These are phyloP conservation scores for Dendrobium huoshanense DNA, from an alignment of 106 monocot species.

Conservation along the genomic window DNA sequence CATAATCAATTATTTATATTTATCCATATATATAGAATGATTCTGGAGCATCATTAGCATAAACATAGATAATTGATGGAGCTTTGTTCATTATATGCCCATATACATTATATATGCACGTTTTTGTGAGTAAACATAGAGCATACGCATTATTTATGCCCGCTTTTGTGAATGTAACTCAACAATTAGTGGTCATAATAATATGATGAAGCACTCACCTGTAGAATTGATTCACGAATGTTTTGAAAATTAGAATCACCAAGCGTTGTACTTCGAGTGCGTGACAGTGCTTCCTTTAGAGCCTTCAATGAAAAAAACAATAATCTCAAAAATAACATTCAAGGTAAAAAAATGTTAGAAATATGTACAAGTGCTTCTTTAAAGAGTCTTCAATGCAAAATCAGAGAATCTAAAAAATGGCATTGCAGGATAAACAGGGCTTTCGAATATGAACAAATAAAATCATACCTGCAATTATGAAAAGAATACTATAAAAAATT, in stretches of 20 bases:
- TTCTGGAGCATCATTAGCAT: not conserved
- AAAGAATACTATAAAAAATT: not conserved
- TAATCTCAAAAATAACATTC: not conserved
- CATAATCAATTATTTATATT: no score
- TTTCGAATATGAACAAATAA: not conserved
- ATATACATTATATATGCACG: not conserved
- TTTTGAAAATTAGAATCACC: constrained; percentile 45
- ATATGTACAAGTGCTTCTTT: not conserved
- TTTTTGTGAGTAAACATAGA: not conserved
- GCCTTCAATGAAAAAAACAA: constrained; percentile 33
- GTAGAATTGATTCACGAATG: constrained; percentile 76
- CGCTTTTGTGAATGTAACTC: not conserved
- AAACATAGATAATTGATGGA: not conserved
- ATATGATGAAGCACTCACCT: constrained; percentile 37
- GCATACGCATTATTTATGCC: not conserved
- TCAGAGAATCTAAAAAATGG: not conserved
- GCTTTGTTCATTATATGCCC: not conserved
- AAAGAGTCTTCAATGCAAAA: not conserved
- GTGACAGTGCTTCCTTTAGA: constrained; percentile 43
- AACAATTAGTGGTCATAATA: not conserved
- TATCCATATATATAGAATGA: no score
- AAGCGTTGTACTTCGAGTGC: constrained; percentile 19
- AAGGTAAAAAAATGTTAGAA: not conserved
- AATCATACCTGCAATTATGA: not conserved
- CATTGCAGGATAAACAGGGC: not conserved